These are phyloP conservation scores for Coelastrella sp. DNA, from an alignment of 139 green algal species.

Conservation along the genomic window DNA sequence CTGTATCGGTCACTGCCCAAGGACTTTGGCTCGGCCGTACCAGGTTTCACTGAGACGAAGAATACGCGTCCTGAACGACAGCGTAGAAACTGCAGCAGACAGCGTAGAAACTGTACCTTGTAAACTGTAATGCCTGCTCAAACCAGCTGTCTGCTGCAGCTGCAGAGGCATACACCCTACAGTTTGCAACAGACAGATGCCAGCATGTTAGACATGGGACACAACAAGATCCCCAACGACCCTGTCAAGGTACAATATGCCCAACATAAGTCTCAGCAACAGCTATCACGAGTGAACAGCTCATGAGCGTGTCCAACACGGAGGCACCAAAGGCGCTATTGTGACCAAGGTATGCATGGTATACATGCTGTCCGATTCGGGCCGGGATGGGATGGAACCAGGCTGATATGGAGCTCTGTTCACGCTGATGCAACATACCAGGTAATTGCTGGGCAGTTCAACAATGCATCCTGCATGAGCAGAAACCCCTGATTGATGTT, in stretches of 20 bases:
- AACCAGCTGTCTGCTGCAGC: neutral
- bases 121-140: neutral
- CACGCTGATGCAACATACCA: too few relatives aligned
- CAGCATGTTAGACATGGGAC: constrained; percentile 35
- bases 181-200: neutral
- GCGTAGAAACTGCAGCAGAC: too few relatives aligned
- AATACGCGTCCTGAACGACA: too few relatives aligned
- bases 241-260: constrained; percentile 30
- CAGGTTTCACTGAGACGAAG: too few relatives aligned
- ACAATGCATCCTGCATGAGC: too few relatives aligned
- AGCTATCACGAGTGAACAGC: constrained; percentile 32
- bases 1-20: too few relatives aligned
- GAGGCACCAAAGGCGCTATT: constrained; percentile 39
- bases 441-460: too few relatives aligned
- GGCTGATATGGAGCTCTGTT: too few relatives aligned
- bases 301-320: constrained; percentile 27
- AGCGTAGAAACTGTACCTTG: too few relatives aligned
- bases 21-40: too few relatives aligned
- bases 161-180: neutral
- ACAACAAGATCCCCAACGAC: constrained; percentile 46
- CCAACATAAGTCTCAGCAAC: constrained; percentile 46
- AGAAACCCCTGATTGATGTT: too few relatives aligned
- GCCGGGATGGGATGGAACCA: neutral
- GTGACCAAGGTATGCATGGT: constrained; percentile 8
- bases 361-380: neutral